phyloP scores from a whole-genome alignment of 331 rosid species.

The Quercus tomentella region DNA sequence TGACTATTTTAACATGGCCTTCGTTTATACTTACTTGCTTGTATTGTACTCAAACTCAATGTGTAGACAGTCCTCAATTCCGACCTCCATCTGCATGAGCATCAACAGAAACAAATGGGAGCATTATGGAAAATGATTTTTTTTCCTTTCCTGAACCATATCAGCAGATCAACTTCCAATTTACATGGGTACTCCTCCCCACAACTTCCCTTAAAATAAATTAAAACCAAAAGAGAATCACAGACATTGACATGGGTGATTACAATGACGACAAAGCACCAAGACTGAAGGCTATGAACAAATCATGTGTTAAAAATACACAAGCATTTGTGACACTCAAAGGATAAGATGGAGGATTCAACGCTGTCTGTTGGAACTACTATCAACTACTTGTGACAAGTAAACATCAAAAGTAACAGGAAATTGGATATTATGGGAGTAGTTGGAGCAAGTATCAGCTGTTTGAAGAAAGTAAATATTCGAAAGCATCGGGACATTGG shows the following conservation, averaged over 20 bases:
- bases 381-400: not conserved
- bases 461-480: not conserved
- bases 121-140: too few relatives aligned
- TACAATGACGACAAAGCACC: not conserved
- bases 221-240: not conserved
- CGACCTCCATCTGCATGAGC: conserved; percentile 83
- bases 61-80: conserved; percentile 93
- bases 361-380: not conserved
- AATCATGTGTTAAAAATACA: not conserved
- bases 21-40: conserved; percentile 69
- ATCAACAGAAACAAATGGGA: not conserved
- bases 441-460: not conserved
- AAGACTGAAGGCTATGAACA: not conserved
- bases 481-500: not conserved
- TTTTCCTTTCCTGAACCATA: too few relatives aligned
- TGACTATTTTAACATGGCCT: too few relatives aligned
- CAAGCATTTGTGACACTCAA: not conserved
- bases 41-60: conserved; percentile 93
- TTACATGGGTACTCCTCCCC: not conserved
- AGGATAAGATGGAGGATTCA: not conserved
- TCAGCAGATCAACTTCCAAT: not conserved
- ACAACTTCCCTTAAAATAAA: not conserved
- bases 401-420: not conserved
- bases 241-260: not conserved
- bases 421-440: not conserved